Base-by-base conservation (phyloP, 1,139 yeast species). In the Protomyces arabidopsidicola region DNA sequence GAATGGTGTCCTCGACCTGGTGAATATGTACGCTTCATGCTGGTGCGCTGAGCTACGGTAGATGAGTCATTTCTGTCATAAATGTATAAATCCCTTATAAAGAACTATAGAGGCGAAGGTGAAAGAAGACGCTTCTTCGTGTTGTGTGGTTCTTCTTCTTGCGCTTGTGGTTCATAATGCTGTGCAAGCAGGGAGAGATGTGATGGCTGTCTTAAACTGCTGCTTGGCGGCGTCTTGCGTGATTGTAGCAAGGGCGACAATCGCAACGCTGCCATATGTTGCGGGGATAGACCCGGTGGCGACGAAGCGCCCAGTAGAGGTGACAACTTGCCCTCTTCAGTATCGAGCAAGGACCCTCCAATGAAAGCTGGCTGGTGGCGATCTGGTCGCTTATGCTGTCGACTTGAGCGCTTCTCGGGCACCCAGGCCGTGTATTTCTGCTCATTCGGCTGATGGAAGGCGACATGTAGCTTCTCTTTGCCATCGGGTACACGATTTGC, bases 1-100 rank as follows among this genome's bases (percentile, higher is more conserved):
- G 64, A 22, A 50, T 3, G 62, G 53, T n/a, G 34, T 58, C 35
- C 20, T 58, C 51, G 95, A 88, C 73, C 81, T 95, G 69, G 87
- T 84, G 69, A 88, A 88, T 75, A 88, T 88, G 95, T 88, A 88
- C 72, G 95, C 95, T 1, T 86, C 91, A 3, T 87, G 95, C 1
- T 88, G 95, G 95, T 84, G 88, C 24, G 68, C 68, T 2, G 66
- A 22, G 35, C 20, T 57, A 14, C 42, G 36, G 45, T 39, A 42
- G 39, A 38, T n/a, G 42, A 38, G 42, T 38, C 42, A 38, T 38
- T 38, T 14, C 18, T 38, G 42, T 38, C 42, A 38, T 38, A 16
- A 14, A 38, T 38, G 42, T 14, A 38, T 38, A 38, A 10, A 14
- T 38, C 2, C 8, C n/a, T 5, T 14, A 38, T 10, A n/a, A 38